Percentiles rank a stretch among this genome's conserved stretches.
These are phyloP conservation scores for Penicillium sp. DNA, from an alignment of 2,329 filamentous ascomycete genomes.

Conservation along the genomic window DNA sequence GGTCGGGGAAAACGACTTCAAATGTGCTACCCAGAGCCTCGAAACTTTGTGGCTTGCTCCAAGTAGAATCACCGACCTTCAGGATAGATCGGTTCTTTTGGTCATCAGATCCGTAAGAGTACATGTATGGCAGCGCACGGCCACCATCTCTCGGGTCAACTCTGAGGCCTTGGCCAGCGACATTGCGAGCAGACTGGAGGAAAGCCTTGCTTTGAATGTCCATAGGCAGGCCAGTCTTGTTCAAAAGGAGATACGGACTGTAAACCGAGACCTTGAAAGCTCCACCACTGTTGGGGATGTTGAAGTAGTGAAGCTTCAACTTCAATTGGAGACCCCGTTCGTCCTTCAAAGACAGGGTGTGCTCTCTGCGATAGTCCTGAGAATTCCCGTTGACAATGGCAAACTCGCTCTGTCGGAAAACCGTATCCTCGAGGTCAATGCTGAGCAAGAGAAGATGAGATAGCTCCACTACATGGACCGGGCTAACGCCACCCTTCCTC, in stretches of 20 bases:
- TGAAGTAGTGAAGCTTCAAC: slow-evolving; percentile 86
- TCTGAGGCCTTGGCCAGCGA: slow-evolving; percentile 75
- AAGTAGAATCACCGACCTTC: slow-evolving; percentile 84
- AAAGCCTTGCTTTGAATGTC: slow-evolving; percentile 87
- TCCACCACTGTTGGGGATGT: slow-evolving; percentile 86
- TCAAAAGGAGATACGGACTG: slow-evolving; percentile 91
- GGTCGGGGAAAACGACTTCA: slow-evolving; percentile 79
- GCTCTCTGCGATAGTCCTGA: slow-evolving; percentile 84
- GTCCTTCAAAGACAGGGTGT: slow-evolving; percentile 77
- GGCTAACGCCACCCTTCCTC: slow-evolving; percentile 92
- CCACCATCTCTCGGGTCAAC: slow-evolving; percentile 53
- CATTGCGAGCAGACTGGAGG: slow-evolving; percentile 76
- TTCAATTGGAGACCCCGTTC: slow-evolving; percentile 75
- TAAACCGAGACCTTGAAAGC: slow-evolving; percentile 95
- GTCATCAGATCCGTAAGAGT: slow-evolving; percentile 86
- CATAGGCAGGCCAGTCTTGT: slow-evolving; percentile 89
- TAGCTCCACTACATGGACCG: slow-evolving; percentile 93
- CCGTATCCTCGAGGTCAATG: slow-evolving; percentile 93
- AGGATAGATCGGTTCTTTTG: slow-evolving; percentile 86
- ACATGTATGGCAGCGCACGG: slow-evolving; percentile 88
- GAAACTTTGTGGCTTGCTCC: slow-evolving; percentile 98
- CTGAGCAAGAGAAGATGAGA: slow-evolving; percentile 91
- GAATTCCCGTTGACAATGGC: slow-evolving; percentile 91
- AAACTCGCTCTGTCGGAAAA: slow-evolving; percentile 93
- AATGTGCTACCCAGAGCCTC: slow-evolving; percentile 94